phyloP scores from a whole-genome alignment of 768 basidiomycete genomes.

The Russula sp. region DNA sequence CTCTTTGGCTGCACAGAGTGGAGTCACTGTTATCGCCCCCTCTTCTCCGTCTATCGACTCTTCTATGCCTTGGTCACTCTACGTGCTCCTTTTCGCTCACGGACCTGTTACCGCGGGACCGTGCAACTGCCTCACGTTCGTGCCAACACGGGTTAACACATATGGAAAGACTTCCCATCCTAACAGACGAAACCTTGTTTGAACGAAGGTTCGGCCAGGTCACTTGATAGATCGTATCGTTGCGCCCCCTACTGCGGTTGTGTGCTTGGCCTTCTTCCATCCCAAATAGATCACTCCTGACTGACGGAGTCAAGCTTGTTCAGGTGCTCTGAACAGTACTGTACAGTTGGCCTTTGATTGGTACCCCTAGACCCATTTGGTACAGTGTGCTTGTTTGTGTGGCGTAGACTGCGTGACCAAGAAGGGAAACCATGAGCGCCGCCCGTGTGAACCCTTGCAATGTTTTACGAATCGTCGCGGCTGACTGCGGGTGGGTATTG shows the following conservation, averaged over 20 bases:
- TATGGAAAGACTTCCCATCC: slow-evolving; percentile 8
- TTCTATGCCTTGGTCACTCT: not conserved
- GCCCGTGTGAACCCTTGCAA: not conserved
- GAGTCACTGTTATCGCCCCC: slow-evolving; percentile 4
- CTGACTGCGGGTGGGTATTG: not conserved
- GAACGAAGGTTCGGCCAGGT: slow-evolving; percentile 1
- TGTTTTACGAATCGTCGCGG: not conserved
- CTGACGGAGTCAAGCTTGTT: not conserved
- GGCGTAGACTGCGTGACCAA: not conserved
- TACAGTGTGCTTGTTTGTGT: slow-evolving; percentile 5
- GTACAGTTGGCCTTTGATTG: not conserved
- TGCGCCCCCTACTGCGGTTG: not conserved
- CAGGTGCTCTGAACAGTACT: not conserved
- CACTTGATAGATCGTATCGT: slow-evolving; percentile 13
- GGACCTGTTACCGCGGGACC: not conserved
- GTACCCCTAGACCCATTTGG: not conserved
- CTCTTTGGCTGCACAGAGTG: not conserved
- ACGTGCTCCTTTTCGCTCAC: not conserved
- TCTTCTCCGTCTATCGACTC: not conserved
- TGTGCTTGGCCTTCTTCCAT: not conserved
- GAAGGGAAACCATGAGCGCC: not conserved
- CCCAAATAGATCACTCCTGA: not conserved
- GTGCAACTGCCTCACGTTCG: not conserved
- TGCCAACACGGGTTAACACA: not conserved
- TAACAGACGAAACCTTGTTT: slow-evolving; percentile 20